A percentile compares a stretch with the other conserved stretches of the same genome.
These are phyloP conservation scores for Prunus campanulata DNA, from an alignment of 306 rosid genomes.

Conservation along the genomic window DNA sequence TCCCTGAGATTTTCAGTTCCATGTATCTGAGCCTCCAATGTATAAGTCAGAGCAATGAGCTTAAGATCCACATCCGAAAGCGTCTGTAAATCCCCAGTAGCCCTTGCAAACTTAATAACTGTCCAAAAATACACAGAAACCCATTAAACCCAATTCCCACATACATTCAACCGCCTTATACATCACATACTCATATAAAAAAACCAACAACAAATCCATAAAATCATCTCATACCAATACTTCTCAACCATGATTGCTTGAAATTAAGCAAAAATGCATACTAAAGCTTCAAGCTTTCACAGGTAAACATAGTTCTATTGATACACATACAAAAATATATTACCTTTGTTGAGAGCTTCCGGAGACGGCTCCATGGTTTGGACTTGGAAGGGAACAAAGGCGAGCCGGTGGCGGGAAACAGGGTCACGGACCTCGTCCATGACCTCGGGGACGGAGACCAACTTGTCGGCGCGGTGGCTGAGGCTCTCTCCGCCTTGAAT, in stretches of 20 bases:
- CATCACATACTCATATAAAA: background rate
- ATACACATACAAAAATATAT: background rate
- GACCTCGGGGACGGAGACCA: conserved; percentile 69
- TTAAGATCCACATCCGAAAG: conserved; percentile 87
- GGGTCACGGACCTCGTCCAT: conserved; percentile 86
- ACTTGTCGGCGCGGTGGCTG: conserved; percentile 60
- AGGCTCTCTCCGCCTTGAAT: conserved; percentile 71
- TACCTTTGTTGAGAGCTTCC: conserved; percentile 77
- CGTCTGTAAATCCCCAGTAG: conserved; percentile 91
- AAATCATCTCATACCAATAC: background rate
- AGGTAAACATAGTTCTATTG: background rate
- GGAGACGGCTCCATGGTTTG: conserved; percentile 80
- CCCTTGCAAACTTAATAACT: conserved; percentile 84
- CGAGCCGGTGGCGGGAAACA: conserved; percentile 81
- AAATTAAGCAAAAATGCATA: background rate
- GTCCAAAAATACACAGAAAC: conserved; percentile 7
- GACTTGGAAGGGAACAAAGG: conserved; percentile 63
- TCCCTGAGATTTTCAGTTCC: conserved; percentile 74
- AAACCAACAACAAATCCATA: background rate
- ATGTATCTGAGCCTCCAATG: conserved; percentile 77
- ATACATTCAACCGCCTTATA: background rate
- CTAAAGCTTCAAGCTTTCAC: background rate
- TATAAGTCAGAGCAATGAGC: conserved; percentile 73
- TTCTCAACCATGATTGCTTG: background rate
- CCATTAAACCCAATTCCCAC: background rate